phyloP scores from a whole-genome alignment of 202 grass and related monocot genomes.

The Brachypodium distachyon region DNA sequence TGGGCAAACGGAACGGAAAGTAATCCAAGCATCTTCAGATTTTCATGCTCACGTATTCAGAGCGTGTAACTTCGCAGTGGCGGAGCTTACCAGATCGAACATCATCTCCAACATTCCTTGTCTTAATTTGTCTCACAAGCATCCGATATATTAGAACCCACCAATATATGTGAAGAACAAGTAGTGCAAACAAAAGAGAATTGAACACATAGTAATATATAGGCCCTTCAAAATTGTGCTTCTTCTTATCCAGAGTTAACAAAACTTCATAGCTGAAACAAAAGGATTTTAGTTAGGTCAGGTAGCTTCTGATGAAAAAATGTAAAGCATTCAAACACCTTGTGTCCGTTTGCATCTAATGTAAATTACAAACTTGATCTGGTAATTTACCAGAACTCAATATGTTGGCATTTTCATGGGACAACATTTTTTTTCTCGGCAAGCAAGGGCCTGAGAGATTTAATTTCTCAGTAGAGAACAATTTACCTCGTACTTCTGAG shows the following conservation, averaged over 20 bases:
- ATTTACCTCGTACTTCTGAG: conserved; percentile 93
- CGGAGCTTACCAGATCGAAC: conserved; percentile 77
- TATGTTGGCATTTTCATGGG: background rate
- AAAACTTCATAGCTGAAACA: conserved; percentile 82
- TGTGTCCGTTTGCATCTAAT: background rate
- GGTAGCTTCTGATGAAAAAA: background rate
- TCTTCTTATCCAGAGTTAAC: conserved; percentile 71
- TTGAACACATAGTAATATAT: conserved; percentile 97
- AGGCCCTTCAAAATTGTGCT: conserved; percentile 73
- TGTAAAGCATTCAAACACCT: background rate
- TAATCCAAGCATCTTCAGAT: background rate
- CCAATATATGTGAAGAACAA: conserved; percentile 93
- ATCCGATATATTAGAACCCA: conserved; percentile 85
- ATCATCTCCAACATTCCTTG: conserved; percentile 79
- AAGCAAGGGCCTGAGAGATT: too few relatives aligned
- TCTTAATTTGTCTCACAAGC: conserved; percentile 71
- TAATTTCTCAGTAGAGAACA: background rate
- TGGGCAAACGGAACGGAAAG: background rate
- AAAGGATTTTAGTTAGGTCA: background rate
- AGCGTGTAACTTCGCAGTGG: background rate
- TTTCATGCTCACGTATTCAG: background rate
- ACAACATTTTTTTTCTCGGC: background rate
- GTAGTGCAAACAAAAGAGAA: conserved; percentile 74
- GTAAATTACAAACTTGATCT: background rate
- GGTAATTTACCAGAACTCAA: background rate